Evolutionary conservation across 2,329 filamentous ascomycete species (phyloP), one percentile per base, ranked within the genome.

Genomic region (Fusarium clavum): DNA sequence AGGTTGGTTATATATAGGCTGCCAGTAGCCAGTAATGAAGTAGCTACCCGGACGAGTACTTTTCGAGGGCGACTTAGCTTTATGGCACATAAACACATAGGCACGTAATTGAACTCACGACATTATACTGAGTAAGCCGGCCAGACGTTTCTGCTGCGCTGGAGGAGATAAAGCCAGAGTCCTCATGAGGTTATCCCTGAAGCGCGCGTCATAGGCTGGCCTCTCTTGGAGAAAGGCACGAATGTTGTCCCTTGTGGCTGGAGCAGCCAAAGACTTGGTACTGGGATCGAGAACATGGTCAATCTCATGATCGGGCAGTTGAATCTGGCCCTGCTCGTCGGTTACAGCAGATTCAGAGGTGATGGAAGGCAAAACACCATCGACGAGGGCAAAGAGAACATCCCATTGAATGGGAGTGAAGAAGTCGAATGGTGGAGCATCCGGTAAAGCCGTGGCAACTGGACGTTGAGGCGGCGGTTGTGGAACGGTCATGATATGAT

Each of bases 11-110:
- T 88, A 83, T 47, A 93, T 78, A 2, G 90, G 88, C 0, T 85
- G 87, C 69, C 86, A 83, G 76, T 89, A 87, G n/a, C 91, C 91
- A 0, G 92, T 94, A 48, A 93, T 81, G 8, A 92, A 77, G 20
- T 92, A 79, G 27, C 89, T 88, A 27, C 91, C 91, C 6, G 85
- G 77, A 34, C 87, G 85, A 24, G 89, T 90, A 64, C 89, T 92
- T 77, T 32, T 25, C 25, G n/a, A 38, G 18, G 20, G 24, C 10
- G 60, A 14, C 47, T 64, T 55, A 65, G 57, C 25, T 44, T 24
- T 27, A 27, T 38, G 25, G 13, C 25, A 27, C 24, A n/a, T 25
- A 25, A 30, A 22, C 38, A 22, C 40, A 32, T 24, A 29, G 16
- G n/a, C 51, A n/a, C n/a, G 41, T n/a, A 49, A 34, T 45, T 22